Percentiles rank a stretch among this genome's conserved stretches.
Conservation (phyloP, 257 asterid genomes). For the Salvia hispanica region DNA sequence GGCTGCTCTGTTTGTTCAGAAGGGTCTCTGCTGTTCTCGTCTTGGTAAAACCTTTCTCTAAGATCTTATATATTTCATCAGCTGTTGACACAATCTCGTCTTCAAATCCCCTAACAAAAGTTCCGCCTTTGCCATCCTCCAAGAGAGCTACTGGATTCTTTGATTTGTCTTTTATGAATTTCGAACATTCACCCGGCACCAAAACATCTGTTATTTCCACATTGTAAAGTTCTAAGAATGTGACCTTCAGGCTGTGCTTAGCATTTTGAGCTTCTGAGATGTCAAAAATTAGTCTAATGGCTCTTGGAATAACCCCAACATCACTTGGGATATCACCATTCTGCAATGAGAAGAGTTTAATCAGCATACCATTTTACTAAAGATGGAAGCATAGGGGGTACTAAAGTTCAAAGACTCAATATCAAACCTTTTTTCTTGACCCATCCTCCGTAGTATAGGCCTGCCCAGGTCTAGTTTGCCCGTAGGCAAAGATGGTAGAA, state of each 20-base stretch:
- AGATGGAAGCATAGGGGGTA: conserved; percentile 9
- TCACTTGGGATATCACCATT: conserved; percentile 98
- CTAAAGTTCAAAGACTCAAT: conserved; percentile 1
- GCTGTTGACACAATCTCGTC: conserved; percentile 93
- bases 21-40: too few species aligned
- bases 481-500: conserved; percentile 97
- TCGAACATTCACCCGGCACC: conserved; percentile 52
- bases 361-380: conserved; percentile 11
- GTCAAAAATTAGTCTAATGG: conserved; percentile 86
- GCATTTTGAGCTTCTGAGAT: conserved; percentile 86
- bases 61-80: conserved; percentile 67
- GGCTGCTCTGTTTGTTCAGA: too few species aligned
- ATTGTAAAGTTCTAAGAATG: conserved; percentile 70
- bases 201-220: too few species aligned
- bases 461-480: conserved; percentile 98
- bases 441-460: conserved; percentile 99
- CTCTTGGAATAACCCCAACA: conserved; percentile 98
- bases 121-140: conserved; percentile 99
- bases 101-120: conserved; percentile 89
- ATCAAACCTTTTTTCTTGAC: conserved; percentile 80
- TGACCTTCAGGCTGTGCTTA: conserved; percentile 91
- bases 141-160: conserved; percentile 92
- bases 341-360: conserved; percentile 47
- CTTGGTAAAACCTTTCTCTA: too few species aligned
- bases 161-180: conserved; percentile 72